A percentile compares a stretch with the other conserved stretches of the same genome.
These are phyloP conservation scores for Aspergillus pseudonomiae DNA, from an alignment of 2,329 filamentous ascomycete species.

Conservation along the genomic window DNA sequence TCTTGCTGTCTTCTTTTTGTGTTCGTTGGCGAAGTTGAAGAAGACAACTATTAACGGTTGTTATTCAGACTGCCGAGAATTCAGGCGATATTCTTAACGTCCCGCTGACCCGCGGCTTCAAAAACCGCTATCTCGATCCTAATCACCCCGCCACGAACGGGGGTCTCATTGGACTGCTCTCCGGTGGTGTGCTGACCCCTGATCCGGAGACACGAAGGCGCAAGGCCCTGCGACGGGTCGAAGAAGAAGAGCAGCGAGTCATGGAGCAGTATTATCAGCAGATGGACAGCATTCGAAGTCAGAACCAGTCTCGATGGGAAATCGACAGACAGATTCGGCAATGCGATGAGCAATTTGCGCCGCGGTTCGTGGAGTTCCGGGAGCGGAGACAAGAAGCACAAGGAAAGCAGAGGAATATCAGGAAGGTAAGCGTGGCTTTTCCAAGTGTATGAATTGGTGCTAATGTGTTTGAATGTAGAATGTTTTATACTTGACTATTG, in stretches of 20 bases:
- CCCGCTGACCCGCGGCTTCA: slow-evolving; percentile 32
- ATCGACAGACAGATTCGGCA: neutral
- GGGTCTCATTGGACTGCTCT: slow-evolving; percentile 48
- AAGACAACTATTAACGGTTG: neutral
- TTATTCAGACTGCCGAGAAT: neutral
- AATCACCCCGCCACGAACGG: slow-evolving; percentile 54
- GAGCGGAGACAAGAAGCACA: neutral
- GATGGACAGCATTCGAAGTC: neutral
- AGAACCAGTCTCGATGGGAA: neutral
- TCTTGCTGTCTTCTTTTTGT: no score
- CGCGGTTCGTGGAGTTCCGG: neutral
- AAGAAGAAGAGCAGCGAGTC: neutral
- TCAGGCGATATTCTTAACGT: neutral
- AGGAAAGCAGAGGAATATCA: neutral
- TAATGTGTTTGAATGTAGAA: neutral
- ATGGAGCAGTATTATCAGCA: neutral
- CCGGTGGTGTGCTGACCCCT: slow-evolving; percentile 39
- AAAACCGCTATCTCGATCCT: slow-evolving; percentile 53
- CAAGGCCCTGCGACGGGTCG: neutral
- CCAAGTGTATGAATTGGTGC: neutral
- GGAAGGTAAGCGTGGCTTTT: neutral
- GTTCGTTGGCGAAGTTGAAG: no score
- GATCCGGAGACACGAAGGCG: neutral
- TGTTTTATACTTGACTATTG: neutral
- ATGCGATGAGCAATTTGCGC: neutral